phyloP scores from a whole-genome alignment of 2,329 filamentous ascomycete species.

The Diaporthe velutina region DNA sequence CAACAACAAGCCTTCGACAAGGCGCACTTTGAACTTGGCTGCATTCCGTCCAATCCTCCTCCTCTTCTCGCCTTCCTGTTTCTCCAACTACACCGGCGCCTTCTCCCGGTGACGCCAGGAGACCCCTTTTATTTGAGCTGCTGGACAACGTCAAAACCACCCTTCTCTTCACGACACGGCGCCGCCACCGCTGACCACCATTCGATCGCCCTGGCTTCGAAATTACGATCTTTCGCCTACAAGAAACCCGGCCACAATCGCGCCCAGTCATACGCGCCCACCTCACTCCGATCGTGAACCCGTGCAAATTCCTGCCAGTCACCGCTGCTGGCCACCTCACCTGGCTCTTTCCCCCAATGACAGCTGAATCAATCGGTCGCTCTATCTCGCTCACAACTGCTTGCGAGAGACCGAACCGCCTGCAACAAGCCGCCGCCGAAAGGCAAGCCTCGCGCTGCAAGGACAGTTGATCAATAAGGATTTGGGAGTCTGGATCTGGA shows the following conservation, averaged over 20 bases:
- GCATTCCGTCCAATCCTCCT: slow-evolving; percentile 16
- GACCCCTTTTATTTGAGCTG: slow-evolving; percentile 9
- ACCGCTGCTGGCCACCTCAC: not conserved
- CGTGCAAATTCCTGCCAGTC: not conserved
- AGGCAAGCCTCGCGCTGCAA: not conserved
- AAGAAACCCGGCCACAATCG: not conserved
- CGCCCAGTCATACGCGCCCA: not conserved
- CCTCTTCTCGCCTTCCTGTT: slow-evolving; percentile 3
- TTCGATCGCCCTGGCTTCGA: not conserved
- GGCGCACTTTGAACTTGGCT: slow-evolving; percentile 22
- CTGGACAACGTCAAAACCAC: slow-evolving; percentile 11
- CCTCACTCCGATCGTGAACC: not conserved
- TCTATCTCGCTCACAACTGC: not conserved
- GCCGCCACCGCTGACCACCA: not conserved
- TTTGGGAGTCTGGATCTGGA: not conserved
- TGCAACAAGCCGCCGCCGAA: slow-evolving; percentile 2
- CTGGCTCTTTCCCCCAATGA: not conserved
- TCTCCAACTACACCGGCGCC: slow-evolving; percentile 5
- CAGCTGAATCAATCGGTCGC: slow-evolving; percentile 1
- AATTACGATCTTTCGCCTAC: not conserved
- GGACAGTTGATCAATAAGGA: slow-evolving; percentile 13
- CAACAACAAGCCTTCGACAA: slow-evolving; percentile 27
- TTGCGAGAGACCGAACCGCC: not conserved
- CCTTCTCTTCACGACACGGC: not conserved
- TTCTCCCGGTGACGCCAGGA: slow-evolving; percentile 10